These are phyloP conservation scores for Ceratocystis albifundus DNA, from an alignment of 2,329 filamentous ascomycete species.

Conservation along the genomic window DNA sequence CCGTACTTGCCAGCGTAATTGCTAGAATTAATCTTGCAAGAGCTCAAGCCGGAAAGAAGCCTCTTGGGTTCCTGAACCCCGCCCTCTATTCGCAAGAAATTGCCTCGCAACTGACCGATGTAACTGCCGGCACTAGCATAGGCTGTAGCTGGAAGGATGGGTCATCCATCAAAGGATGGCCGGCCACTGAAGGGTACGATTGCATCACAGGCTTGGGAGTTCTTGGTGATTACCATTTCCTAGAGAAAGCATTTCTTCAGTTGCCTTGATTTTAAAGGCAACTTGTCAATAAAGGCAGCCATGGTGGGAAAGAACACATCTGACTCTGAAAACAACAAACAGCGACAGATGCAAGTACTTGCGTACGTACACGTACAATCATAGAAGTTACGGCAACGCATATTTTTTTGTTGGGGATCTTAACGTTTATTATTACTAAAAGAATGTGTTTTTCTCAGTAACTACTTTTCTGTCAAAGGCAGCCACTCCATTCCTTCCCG, in stretches of 20 bases:
- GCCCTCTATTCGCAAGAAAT: conserved; percentile 35
- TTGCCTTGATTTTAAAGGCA: conserved; percentile 4
- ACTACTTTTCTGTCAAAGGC: not conserved
- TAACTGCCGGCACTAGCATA: conserved; percentile 33
- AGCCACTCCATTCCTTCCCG: not conserved
- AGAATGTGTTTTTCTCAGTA: not conserved
- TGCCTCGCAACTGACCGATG: conserved; percentile 33
- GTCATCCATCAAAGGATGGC: conserved; percentile 34
- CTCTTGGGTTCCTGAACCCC: conserved; percentile 45
- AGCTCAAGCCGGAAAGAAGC: conserved; percentile 37
- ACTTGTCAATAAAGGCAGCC: not conserved
- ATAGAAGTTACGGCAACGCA: not conserved
- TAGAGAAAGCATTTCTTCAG: conserved; percentile 30
- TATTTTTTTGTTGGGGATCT: not conserved
- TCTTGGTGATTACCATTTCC: conserved; percentile 34
- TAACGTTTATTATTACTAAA: not conserved
- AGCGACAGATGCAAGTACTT: not conserved
- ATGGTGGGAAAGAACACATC: not conserved
- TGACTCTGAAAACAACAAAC: not conserved
- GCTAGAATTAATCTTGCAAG: conserved; percentile 44
- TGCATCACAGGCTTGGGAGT: conserved; percentile 41
- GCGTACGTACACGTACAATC: not conserved
- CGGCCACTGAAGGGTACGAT: conserved; percentile 37
- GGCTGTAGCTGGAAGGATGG: conserved; percentile 33
- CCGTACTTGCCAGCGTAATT: conserved; percentile 44